phyloP scores from a whole-genome alignment of 441 rosid genomes.

The Iberis amara region DNA sequence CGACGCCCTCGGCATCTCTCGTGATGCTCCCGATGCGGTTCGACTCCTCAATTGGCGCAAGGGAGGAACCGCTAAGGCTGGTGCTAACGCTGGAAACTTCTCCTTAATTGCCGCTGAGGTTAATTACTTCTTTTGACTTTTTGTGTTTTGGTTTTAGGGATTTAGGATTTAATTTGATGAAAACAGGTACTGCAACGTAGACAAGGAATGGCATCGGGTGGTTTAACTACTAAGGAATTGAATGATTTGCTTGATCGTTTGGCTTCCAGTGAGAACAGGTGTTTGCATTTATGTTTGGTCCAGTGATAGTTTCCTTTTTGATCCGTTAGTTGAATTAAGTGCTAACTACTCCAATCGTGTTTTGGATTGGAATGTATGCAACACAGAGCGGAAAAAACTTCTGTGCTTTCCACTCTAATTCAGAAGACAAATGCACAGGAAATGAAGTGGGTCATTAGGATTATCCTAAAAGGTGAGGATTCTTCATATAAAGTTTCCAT shows the following conservation, averaged over 20 bases:
- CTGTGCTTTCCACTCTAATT: conserved; percentile 62
- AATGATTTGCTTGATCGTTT: conserved; percentile 74
- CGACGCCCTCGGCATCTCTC: conserved; percentile 82
- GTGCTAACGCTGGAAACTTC: conserved; percentile 79
- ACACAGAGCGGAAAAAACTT: conserved; percentile 61
- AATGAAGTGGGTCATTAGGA: conserved; percentile 95
- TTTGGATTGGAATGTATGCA: conserved; percentile 6
- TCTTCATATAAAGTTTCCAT: background rate
- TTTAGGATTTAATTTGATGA: background rate
- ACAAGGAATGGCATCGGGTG: conserved; percentile 80
- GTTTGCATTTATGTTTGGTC: background rate
- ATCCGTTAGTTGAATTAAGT: background rate
- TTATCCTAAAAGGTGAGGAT: conserved; percentile 71
- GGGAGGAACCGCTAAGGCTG: conserved; percentile 62
- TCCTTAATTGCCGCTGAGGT: conserved; percentile 80
- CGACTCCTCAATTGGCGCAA: conserved; percentile 96
- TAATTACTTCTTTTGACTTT: background rate
- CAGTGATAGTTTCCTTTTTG: background rate
- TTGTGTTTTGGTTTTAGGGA: background rate
- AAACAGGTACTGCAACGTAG: conserved; percentile 66
- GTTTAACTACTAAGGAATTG: conserved; percentile 62
- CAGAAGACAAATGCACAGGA: conserved; percentile 92
- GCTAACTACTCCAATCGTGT: background rate
- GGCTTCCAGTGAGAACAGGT: conserved; percentile 79
- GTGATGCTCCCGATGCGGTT: conserved; percentile 73